phyloP scores from a whole-genome alignment of 805 yeast genomes.

The Lipomyces yamadae region DNA sequence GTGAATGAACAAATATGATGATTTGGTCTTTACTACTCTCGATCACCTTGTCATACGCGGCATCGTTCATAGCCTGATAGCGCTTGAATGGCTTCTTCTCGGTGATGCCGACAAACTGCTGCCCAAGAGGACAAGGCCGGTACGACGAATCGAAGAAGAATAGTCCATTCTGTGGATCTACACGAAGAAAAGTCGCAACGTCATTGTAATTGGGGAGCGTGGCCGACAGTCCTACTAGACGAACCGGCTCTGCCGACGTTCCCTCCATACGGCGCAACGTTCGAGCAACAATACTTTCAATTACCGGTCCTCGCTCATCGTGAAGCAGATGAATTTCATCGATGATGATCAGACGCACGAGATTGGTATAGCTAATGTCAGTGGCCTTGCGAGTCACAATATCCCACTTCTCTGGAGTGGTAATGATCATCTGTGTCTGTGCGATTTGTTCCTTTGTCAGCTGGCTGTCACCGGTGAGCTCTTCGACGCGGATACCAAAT shows the following conservation, averaged over 20 bases:
- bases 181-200: conserved; percentile 52
- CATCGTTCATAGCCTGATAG: conserved; percentile 72
- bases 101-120: conserved; percentile 52
- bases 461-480: conserved; percentile 62
- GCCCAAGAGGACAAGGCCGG: conserved; percentile 53
- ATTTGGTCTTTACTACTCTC: conserved; percentile 46
- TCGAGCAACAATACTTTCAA: conserved; percentile 56
- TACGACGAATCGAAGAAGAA: conserved; percentile 65
- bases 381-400: conserved; percentile 58
- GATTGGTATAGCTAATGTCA: conserved; percentile 60
- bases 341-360: conserved; percentile 53
- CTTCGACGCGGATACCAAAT: conserved; percentile 54
- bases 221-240: conserved; percentile 58
- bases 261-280: conserved; percentile 64
- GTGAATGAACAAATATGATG: conserved; percentile 53
- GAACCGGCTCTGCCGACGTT: conserved; percentile 68
- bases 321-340: conserved; percentile 57
- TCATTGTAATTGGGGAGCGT: conserved; percentile 59
- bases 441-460: conserved; percentile 52
- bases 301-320: conserved; percentile 55
- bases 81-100: conserved; percentile 60
- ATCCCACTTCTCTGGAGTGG: conserved; percentile 71
- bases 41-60: conserved; percentile 54
- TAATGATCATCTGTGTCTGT: conserved; percentile 58
- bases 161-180: conserved; percentile 82